Percentiles rank a stretch among this genome's conserved stretches.
Evolutionary conservation across 2,329 filamentous ascomycete species (phyloP).

Genomic region (Thielaviopsis populi): DNA sequence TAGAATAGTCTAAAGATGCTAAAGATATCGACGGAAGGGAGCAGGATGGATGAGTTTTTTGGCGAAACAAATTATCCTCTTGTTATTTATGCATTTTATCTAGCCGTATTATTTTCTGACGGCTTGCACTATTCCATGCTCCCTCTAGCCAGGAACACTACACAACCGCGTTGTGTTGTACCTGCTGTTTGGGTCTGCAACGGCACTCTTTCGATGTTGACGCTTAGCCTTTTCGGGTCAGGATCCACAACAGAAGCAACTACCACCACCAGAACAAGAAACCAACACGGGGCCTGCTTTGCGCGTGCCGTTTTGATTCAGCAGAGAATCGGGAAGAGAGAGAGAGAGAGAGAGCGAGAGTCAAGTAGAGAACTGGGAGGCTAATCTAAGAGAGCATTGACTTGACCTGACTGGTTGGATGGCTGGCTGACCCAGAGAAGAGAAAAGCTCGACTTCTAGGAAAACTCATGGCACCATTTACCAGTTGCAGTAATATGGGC

Average conservation of each 20-base stretch:
- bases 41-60: no score
- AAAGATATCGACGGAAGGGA: neutral
- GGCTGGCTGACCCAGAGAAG: neutral
- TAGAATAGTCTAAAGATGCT: neutral
- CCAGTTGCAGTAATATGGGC: neutral
- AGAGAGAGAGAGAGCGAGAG: no score
- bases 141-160: conserved; percentile 3
- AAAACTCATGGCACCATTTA: neutral
- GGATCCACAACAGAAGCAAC: no score
- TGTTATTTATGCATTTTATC: conserved; percentile 9
- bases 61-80: neutral
- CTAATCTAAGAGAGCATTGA: no score
- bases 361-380: no score
- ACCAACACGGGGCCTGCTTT: neutral
- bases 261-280: neutral
- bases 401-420: no score
- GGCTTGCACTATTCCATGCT: neutral
- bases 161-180: neutral
- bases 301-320: neutral
- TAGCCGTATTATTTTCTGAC: neutral
- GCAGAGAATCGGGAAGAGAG: no score
- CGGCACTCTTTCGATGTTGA: neutral
- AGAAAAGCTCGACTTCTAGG: no score
- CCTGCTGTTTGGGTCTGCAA: neutral
- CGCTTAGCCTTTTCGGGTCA: conserved; percentile 2